Evolutionary conservation across 768 basidiomycete species (phyloP).

Genomic region (Suillus tomentosus): DNA sequence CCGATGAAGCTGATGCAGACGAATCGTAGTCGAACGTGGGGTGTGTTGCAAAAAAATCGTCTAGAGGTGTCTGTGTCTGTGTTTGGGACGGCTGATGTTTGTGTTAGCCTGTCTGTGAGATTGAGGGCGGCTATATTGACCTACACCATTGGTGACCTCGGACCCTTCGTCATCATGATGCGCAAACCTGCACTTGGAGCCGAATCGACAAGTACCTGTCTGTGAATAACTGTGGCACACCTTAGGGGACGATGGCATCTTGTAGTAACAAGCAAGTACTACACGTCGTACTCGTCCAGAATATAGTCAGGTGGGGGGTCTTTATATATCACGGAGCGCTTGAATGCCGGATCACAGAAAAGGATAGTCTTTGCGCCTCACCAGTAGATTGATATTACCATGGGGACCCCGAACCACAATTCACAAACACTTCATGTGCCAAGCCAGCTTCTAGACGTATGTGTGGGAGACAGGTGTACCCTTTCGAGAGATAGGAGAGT

Average conservation of each 20-base stretch:
- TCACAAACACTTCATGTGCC: not conserved
- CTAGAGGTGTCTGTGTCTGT: constrained; percentile 20
- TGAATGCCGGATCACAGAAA: not conserved
- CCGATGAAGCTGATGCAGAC: constrained; percentile 20
- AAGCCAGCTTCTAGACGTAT: not conserved
- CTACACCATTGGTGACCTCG: not conserved
- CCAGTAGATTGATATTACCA: not conserved
- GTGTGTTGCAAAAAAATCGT: constrained; percentile 27
- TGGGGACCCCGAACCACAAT: not conserved
- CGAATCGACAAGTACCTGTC: constrained; percentile 1
- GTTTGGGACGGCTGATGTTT: not conserved
- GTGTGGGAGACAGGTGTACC: not conserved
- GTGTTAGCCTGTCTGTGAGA: not conserved
- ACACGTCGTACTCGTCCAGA: not conserved
- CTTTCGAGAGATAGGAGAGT: not conserved
- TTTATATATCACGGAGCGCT: not conserved
- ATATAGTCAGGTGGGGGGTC: not conserved
- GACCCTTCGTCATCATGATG: not conserved
- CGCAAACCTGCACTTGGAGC: not conserved
- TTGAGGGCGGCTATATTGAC: not conserved
- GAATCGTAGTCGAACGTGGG: constrained; percentile 20
- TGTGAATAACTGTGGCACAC: constrained; percentile 4
- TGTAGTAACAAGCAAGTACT: not conserved
- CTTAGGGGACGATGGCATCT: not conserved
- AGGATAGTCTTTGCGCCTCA: not conserved